Base-by-base conservation (phyloP, 164 flowering plant genomes). In the Stephania yunnanensis region DNA sequence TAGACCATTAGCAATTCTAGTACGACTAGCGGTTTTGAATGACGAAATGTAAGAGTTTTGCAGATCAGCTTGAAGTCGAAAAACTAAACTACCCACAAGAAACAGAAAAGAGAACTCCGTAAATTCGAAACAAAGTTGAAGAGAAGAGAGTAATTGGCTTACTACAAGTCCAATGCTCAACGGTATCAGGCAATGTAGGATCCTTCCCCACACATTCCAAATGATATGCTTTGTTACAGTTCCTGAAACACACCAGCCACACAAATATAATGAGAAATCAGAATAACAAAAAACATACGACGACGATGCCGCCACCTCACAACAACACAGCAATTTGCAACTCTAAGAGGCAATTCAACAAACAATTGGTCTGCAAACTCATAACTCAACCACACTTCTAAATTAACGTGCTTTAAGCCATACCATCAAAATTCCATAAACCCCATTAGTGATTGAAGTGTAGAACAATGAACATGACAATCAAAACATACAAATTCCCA, bases 141-240 rank as follows among this genome's bases (percentile, higher is more conserved):
- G 19, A 1, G 63, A 13, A 19, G 55, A 7, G 45, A 9, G n/a
- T 7, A 45, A 79, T 79, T 25, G 53, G 71, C 90, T 82, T 86
- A 92, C 98, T 72, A 73, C 97, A 93, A 70, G 19, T 71, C 92
- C 91, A 93, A 8, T 58, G 77, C 3, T 72, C 80, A n/a, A 73
- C 78, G 55, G 77, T 68, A 58, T 82, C 82, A 76, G 83, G 25
- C 46, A 81, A 72, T 0, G 85, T 76, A 5, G 85, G 81, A 71
- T 87, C 92, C 82, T 85, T 84, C 13, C 77, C 88, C 71, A 89
- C 89, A 74, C 98, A 93, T 0, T 79, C 44, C 45, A 89, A 82
- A 75, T 92, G 97, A 81, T 89, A 92, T 69, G 90, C 79, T 80
- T 92, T 91, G 25, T 80, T 55, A 78, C 97, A 92, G 30, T 76